Percentiles rank a stretch among this genome's conserved stretches.
Evolutionary conservation across 176 grass and related monocot genomes (phyloP).

Genomic region (Saccharum officinarum): DNA sequence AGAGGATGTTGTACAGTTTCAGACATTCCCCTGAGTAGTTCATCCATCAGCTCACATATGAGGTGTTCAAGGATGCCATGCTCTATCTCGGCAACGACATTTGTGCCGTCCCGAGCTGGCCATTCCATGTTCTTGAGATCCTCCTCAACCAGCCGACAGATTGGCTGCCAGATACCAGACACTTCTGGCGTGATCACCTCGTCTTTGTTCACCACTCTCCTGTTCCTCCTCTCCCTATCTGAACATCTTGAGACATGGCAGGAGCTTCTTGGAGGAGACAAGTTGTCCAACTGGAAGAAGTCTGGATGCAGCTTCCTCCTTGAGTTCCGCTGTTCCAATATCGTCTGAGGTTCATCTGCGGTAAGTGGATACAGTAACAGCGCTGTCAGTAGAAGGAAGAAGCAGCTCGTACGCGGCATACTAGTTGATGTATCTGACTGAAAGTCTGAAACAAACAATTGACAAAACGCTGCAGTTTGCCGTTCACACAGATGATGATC

Average conservation of each 20-base stretch:
- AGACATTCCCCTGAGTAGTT: conserved; percentile 21
- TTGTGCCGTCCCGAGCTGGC: background rate
- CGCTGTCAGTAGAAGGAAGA: conserved; percentile 7
- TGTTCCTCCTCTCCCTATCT: conserved; percentile 17
- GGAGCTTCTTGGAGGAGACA: background rate
- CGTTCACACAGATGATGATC: background rate
- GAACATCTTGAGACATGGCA: conserved; percentile 6
- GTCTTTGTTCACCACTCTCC: conserved; percentile 6
- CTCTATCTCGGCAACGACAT: conserved; percentile 23
- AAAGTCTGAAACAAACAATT: background rate
- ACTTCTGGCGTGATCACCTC: background rate
- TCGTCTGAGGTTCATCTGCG: conserved; percentile 34
- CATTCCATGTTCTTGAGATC: conserved; percentile 34
- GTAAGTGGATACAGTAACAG: background rate
- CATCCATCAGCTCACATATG: conserved; percentile 32
- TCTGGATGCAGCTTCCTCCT: conserved; percentile 25
- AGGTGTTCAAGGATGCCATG: conserved; percentile 40
- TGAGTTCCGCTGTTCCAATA: background rate
- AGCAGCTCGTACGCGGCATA: background rate
- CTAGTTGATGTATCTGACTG: background rate
- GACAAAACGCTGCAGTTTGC: background rate
- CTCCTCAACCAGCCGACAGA: conserved; percentile 42
- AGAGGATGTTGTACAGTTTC: conserved; percentile 4
- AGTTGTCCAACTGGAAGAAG: background rate
- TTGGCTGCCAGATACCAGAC: conserved; percentile 14